phyloP scores from a whole-genome alignment of 2,329 filamentous ascomycete species.

The Diaporthe destruens region DNA sequence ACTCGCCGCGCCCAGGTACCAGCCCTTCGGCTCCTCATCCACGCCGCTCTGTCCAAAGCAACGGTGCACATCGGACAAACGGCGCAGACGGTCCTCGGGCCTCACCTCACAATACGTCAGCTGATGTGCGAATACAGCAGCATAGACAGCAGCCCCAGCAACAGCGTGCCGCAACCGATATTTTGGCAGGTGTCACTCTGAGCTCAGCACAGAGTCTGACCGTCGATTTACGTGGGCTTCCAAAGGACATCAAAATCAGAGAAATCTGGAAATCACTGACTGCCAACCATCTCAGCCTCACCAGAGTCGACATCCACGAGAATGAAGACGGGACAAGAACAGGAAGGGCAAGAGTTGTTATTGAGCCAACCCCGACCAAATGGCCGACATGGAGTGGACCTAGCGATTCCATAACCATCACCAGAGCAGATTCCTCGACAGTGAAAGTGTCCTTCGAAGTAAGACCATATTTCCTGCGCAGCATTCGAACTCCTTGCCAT shows the following conservation, averaged over 20 bases:
- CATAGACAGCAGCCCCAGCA: not conserved
- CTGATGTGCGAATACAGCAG: not conserved
- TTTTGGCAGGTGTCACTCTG: not conserved
- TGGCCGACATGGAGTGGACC: conserved; percentile 38
- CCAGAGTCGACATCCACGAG: conserved; percentile 68
- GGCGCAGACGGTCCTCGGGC: not conserved
- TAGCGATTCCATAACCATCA: conserved; percentile 8
- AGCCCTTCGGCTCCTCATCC: not conserved
- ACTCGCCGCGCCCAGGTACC: not conserved
- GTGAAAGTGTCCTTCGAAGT: not conserved
- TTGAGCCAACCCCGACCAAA: conserved; percentile 66
- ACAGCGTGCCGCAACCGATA: not conserved
- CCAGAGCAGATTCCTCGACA: not conserved
- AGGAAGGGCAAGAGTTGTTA: conserved; percentile 63
- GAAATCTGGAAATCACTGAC: conserved; percentile 67
- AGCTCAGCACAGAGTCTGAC: conserved; percentile 46
- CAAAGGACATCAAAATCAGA: conserved; percentile 52
- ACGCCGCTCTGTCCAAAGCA: not conserved
- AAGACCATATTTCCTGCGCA: not conserved
- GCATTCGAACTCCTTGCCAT: conserved; percentile 21
- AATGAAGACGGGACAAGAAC: conserved; percentile 53
- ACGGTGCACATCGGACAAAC: not conserved
- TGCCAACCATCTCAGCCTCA: conserved; percentile 62
- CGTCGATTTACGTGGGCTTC: conserved; percentile 52
- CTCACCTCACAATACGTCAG: not conserved